A percentile compares a stretch with the other conserved stretches of the same genome.
phyloP scores from a whole-genome alignment of 2,329 filamentous ascomycete species.

The Truncatella angustata region DNA sequence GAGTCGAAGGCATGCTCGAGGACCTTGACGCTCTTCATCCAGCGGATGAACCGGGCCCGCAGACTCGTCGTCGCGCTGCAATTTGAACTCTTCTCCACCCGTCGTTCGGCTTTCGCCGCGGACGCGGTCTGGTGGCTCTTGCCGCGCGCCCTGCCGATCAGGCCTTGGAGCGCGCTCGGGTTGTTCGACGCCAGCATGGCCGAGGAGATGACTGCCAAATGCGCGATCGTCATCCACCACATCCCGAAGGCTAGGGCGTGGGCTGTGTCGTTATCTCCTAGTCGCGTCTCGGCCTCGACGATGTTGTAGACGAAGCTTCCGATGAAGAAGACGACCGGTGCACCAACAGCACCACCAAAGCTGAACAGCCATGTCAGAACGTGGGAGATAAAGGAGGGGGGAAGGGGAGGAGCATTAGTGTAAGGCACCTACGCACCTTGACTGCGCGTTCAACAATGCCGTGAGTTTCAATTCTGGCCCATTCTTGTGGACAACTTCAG shows the following conservation, averaged over 20 bases:
- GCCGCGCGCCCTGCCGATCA: conserved; percentile 15
- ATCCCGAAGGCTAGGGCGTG: conserved; percentile 31
- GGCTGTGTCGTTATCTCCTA: conserved; percentile 29
- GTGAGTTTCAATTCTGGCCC: not conserved
- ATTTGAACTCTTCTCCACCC: too few relatives aligned
- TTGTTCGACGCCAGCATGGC: conserved; percentile 31
- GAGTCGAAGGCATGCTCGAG: not conserved
- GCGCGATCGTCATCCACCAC: conserved; percentile 34
- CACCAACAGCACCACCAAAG: conserved; percentile 28
- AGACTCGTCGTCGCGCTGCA: not conserved
- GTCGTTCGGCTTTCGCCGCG: too few relatives aligned
- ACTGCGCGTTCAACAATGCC: not conserved
- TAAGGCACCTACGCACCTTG: too few relatives aligned
- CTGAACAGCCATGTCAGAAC: too few relatives aligned
- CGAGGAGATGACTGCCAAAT: conserved; percentile 30
- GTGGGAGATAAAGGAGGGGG: too few relatives aligned
- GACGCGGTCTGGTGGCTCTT: not conserved
- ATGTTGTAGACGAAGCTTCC: conserved; percentile 29
- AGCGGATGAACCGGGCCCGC: not conserved
- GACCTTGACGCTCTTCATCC: not conserved
- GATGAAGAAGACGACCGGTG: conserved; percentile 28
- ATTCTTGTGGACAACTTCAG: not conserved
- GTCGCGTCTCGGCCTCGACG: conserved; percentile 22
- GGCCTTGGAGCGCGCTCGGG: conserved; percentile 26
- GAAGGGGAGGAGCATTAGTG: too few relatives aligned